Conservation (phyloP, 805 yeast species). For the Clavispora asparagi region DNA sequence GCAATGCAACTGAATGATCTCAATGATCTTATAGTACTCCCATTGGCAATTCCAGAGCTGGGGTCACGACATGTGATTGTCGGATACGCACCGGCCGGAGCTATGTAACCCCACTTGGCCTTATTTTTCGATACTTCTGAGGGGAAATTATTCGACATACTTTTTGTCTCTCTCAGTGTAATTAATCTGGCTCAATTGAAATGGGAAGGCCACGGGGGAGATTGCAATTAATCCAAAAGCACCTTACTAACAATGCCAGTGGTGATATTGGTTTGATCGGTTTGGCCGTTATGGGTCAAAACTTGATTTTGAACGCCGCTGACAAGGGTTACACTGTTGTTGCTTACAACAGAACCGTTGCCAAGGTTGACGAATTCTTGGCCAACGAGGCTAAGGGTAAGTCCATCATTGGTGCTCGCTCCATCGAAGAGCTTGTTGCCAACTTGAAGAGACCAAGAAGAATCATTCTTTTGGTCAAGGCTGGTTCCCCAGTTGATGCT, state of each 20-base stretch:
- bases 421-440: constrained; percentile 80
- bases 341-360: constrained; percentile 95
- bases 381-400: constrained; percentile 96
- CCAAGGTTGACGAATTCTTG: constrained; percentile 92
- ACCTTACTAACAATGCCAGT: constrained; percentile 34
- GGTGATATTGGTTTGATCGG: constrained; percentile 99
- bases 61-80: not conserved
- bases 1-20: not conserved
- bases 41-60: not conserved
- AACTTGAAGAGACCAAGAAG: constrained; percentile 97
- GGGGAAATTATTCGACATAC: not conserved
- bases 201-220: not conserved
- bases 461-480: constrained; percentile 89
- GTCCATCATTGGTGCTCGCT: constrained; percentile 91
- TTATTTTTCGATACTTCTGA: not conserved
- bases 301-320: constrained; percentile 94
- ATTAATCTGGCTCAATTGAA: not conserved
- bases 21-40: not conserved
- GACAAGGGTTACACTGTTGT: constrained; percentile 98
- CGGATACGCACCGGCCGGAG: not conserved
- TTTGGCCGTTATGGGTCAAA: constrained; percentile 99
- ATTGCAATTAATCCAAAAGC: not conserved
- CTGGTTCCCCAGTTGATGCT: constrained; percentile 91
- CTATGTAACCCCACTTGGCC: not conserved
- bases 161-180: too few species aligned